Evolutionary conservation across 179 eudicot species (phyloP).

Genomic region (Beta lomatogona): DNA sequence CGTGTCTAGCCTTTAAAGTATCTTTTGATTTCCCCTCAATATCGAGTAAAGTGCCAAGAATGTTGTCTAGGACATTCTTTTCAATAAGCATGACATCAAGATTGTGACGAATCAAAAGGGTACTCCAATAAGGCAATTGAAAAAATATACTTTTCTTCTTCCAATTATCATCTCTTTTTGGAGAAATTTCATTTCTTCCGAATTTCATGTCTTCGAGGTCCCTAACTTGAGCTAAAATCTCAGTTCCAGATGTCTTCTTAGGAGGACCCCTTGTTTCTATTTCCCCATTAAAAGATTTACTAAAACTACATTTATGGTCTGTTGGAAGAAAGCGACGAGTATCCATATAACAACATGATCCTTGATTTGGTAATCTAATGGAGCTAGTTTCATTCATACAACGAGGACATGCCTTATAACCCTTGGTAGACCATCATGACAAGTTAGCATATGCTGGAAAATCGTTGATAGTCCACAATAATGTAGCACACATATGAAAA

Average conservation of each 20-base stretch:
- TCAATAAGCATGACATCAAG: not conserved
- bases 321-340: too few relatives aligned
- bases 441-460: too few relatives aligned
- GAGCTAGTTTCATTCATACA: too few relatives aligned
- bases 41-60: constrained; percentile 24
- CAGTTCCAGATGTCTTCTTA: not conserved
- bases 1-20: constrained; percentile 14
- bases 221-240: not conserved
- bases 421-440: too few relatives aligned
- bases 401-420: too few relatives aligned
- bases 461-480: too few relatives aligned
- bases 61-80: constrained; percentile 28
- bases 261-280: constrained; percentile 3
- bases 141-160: constrained; percentile 19
- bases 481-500: too few relatives aligned
- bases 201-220: not conserved
- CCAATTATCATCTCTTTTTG: constrained; percentile 8
- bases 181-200: not conserved
- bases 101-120: too few relatives aligned
- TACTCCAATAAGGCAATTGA: not conserved
- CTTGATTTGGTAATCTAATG: too few relatives aligned
- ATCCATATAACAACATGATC: too few relatives aligned
- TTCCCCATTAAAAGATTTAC: not conserved
- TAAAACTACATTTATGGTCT: too few relatives aligned
- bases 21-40: constrained; percentile 21